Base-by-base conservation (phyloP, 768 basidiomycete species). In the Goffeauzyma gilvescens region DNA sequence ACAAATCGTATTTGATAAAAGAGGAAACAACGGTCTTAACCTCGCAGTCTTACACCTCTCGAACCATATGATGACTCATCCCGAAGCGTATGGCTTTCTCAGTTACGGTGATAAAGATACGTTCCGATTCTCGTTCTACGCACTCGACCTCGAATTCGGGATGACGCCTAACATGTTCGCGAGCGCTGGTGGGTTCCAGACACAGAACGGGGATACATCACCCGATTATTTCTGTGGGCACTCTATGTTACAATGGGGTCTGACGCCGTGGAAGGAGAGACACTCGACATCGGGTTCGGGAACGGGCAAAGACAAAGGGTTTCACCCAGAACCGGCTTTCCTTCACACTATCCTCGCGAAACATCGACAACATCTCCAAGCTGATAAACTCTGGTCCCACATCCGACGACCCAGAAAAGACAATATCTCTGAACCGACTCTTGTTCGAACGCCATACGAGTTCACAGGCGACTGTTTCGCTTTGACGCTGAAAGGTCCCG, bases 1-100 rank as follows among this genome's bases (percentile, higher is more conserved):
- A 30, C 64, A 66, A 49, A 47, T 69, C 32, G 47, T 69, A 17
- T 64, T 67, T 41, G 57, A 65, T 52, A 69, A 69, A 46, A 46
- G 60, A 4, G 67, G 63, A 1, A 63, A 66, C 44, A 49, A 60
- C 42, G 68, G 68, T 2, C 42, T 67, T 23, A 67, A 67, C 51
- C 55, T 67, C 21, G 67, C 66, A 2, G 67, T 65, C 2, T 49
- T 69, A 3, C 61, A 64, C 28, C 46, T 65, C 2, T 60, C 66
- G 8, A 53, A 53, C 13, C 57, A 59, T 44, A 69, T 67, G 66
- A 58, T 58, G 55, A 48, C 45, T 17, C 45, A 53, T 26, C 47
- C 52, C 2, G 54, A 55, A 28, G 49, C 55, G 46, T 61, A 58
- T 41, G 52, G 55, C 4, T 52, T 51, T 40, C 37, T 61, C 34